Evolutionary conservation across 2,329 filamentous ascomycete species (phyloP).

Genomic region (Aspergillus uvarum): DNA sequence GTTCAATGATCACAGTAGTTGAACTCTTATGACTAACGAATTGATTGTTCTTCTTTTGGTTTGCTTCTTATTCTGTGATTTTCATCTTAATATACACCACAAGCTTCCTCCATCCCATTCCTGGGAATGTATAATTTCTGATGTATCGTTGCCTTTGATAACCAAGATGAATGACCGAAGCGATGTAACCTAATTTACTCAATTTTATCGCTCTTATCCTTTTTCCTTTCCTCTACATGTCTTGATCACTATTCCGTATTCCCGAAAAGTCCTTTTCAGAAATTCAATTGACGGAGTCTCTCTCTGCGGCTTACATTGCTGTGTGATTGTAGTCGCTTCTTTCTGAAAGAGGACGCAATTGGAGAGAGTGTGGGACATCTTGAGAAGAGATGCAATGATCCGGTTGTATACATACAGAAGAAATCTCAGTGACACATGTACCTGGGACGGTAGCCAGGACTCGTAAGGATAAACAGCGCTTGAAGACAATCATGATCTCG

Average conservation of each 20-base stretch:
- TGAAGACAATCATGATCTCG: too few species aligned
- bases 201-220: background rate
- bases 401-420: background rate
- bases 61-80: slow-evolving; percentile 6
- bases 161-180: slow-evolving; percentile 1
- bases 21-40: slow-evolving; percentile 18
- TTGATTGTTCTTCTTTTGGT: slow-evolving; percentile 6
- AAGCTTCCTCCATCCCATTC: slow-evolving; percentile 5
- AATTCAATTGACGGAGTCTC: background rate
- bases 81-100: slow-evolving; percentile 6
- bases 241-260: slow-evolving; percentile 1
- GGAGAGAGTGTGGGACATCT: background rate
- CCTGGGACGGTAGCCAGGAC: too few species aligned
- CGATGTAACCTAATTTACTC: background rate
- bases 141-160: background rate
- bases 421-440: too few species aligned
- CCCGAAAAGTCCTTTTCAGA: slow-evolving; percentile 13
- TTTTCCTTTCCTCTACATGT: slow-evolving; percentile 2
- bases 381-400: background rate
- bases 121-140: slow-evolving; percentile 2
- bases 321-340: background rate
- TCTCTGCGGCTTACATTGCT: background rate
- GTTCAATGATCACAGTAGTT: background rate
- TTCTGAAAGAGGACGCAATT: background rate
- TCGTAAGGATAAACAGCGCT: too few species aligned